Evolutionary conservation across 371 early-diverging fungal species (phyloP).

Genomic region (Lichtheimia hyalospora): DNA sequence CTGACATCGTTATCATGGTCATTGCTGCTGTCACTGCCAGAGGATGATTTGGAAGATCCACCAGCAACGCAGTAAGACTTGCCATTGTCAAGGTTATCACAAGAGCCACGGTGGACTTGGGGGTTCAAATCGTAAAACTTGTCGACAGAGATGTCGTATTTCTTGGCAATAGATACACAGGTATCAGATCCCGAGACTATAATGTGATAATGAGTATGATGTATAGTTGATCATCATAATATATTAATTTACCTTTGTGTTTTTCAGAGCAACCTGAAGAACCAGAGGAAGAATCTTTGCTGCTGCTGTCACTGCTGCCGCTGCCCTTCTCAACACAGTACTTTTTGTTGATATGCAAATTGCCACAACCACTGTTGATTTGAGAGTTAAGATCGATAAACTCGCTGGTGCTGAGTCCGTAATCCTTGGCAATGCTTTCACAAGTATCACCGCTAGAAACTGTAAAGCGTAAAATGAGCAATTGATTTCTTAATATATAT

Average conservation of each 20-base stretch:
- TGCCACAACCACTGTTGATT: constrained; percentile 34
- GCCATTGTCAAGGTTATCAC: constrained; percentile 24
- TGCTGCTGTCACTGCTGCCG: neutral
- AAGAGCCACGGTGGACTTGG: constrained; percentile 21
- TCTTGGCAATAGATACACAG: constrained; percentile 21
- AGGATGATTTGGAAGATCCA: neutral
- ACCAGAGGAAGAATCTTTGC: neutral
- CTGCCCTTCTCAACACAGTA: constrained; percentile 30
- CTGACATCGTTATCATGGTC: constrained; percentile 10
- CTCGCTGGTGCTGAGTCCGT: constrained; percentile 17
- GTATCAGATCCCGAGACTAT: constrained; percentile 21
- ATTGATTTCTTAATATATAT: neutral
- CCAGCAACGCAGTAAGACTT: constrained; percentile 20
- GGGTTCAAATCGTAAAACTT: constrained; percentile 25
- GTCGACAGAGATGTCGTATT: constrained; percentile 19
- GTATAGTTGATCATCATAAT: neutral
- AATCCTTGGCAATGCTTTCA: constrained; percentile 21
- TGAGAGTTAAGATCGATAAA: constrained; percentile 31
- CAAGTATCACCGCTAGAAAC: constrained; percentile 33
- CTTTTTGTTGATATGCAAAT: constrained; percentile 34
- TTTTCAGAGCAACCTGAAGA: constrained; percentile 12
- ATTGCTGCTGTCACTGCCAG: neutral
- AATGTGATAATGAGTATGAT: neutral
- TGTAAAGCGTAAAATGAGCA: constrained; percentile 10
- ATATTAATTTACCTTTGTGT: constrained; percentile 7